phyloP scores from a whole-genome alignment of 352 stramenopile species.

The Halophytophthora polymorphica region DNA sequence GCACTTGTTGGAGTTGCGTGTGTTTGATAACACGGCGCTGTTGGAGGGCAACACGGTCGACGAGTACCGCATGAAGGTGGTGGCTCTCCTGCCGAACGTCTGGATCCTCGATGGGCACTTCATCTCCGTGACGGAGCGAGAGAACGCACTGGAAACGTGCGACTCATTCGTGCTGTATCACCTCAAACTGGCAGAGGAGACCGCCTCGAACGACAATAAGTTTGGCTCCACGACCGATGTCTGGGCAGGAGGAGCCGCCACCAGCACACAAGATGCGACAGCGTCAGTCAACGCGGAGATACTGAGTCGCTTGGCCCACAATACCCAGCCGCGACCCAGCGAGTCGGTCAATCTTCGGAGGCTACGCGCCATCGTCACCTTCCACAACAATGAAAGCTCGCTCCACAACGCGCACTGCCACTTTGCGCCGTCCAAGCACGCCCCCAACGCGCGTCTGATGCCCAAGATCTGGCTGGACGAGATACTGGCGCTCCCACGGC shows the following conservation, averaged over 20 bases:
- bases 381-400: constrained; percentile 45
- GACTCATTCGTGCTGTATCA: constrained; percentile 34
- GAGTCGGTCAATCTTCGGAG: constrained; percentile 34
- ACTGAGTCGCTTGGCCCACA: constrained; percentile 22
- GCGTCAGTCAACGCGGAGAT: background rate
- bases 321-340: constrained; percentile 2
- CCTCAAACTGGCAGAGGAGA: constrained; percentile 8
- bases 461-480: constrained; percentile 29
- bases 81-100: constrained; percentile 49
- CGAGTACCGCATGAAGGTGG: constrained; percentile 41
- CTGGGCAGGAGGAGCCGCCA: constrained; percentile 21
- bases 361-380: constrained; percentile 28
- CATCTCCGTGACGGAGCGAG: constrained; percentile 38
- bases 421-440: constrained; percentile 38
- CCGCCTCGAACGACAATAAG: constrained; percentile 5
- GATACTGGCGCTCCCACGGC: constrained; percentile 25
- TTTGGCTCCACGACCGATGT: constrained; percentile 39
- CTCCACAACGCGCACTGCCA: constrained; percentile 46
- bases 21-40: constrained; percentile 36
- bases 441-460: constrained; percentile 28
- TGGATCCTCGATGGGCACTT: constrained; percentile 65
- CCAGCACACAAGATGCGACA: background rate
- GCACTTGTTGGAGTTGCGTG: constrained; percentile 49
- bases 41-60: constrained; percentile 13
- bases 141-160: constrained; percentile 33